phyloP scores from a whole-genome alignment of 1,284 basidiomycete species.

The Moesziomyces aphidis region DNA sequence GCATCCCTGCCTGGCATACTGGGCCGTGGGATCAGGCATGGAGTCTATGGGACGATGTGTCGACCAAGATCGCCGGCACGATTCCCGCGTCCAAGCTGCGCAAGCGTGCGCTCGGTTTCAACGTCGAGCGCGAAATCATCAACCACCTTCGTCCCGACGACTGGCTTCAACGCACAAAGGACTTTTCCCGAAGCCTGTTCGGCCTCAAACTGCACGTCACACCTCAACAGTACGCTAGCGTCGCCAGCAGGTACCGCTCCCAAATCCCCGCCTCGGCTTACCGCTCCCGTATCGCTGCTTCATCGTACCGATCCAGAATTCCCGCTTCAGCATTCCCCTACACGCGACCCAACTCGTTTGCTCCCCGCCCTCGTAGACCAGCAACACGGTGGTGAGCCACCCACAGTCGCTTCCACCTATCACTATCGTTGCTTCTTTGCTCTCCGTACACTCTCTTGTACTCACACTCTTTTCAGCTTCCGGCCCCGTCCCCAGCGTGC shows the following conservation, averaged over 20 bases:
- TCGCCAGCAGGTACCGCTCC: slow-evolving; percentile 8
- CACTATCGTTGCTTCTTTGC: no score
- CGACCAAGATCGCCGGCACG: neutral
- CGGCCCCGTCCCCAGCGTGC: neutral
- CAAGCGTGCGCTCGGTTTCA: neutral
- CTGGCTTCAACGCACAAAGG: slow-evolving; percentile 20
- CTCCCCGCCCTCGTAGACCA: no score
- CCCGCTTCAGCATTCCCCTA: no score
- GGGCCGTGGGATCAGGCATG: slow-evolving; percentile 26
- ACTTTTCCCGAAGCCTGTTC: slow-evolving; percentile 4
- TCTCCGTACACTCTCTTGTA: neutral
- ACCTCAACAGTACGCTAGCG: neutral
- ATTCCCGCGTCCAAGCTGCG: no score
- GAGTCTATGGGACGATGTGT: slow-evolving; percentile 1
- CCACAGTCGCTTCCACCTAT: no score
- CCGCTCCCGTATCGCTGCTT: no score
- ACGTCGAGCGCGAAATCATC: slow-evolving; percentile 1
- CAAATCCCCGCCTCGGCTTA: neutral
- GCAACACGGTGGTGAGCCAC: neutral
- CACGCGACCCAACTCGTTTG: no score
- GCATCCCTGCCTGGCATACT: neutral
- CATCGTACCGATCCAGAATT: neutral
- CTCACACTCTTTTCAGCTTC: neutral
- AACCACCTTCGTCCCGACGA: slow-evolving; percentile 14
- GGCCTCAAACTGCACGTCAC: slow-evolving; percentile 8